Evolutionary conservation across 2,329 filamentous ascomycete genomes (phyloP).

Genomic region (Emmonsia crescens): DNA sequence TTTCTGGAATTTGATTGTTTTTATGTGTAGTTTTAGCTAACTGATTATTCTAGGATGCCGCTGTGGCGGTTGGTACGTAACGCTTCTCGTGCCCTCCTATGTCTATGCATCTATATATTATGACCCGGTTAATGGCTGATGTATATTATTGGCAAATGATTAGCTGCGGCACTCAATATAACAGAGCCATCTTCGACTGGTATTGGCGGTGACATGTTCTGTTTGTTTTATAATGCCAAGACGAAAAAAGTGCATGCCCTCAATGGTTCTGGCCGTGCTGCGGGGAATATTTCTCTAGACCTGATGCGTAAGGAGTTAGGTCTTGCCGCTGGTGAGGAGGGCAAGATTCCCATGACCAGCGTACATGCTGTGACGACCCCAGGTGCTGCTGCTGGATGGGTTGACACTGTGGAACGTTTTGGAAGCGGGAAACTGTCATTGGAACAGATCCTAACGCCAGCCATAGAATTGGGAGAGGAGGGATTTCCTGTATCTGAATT

Average conservation of each 20-base stretch:
- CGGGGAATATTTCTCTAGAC: slow-evolving; percentile 57
- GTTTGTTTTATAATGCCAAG: slow-evolving; percentile 78
- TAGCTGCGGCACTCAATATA: slow-evolving; percentile 82
- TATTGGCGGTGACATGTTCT: slow-evolving; percentile 96
- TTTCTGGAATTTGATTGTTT: background rate
- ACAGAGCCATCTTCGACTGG: slow-evolving; percentile 89
- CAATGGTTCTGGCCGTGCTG: slow-evolving; percentile 86
- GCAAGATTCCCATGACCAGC: slow-evolving; percentile 61
- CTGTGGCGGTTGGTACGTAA: slow-evolving; percentile 67
- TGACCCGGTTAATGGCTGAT: background rate
- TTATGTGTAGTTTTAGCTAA: background rate
- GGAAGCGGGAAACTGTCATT: slow-evolving; percentile 75
- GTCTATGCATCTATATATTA: background rate
- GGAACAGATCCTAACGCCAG: slow-evolving; percentile 68
- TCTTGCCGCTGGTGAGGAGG: slow-evolving; percentile 45
- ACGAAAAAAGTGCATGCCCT: slow-evolving; percentile 72
- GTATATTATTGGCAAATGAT: background rate
- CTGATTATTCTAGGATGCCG: slow-evolving; percentile 61
- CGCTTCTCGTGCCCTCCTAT: background rate
- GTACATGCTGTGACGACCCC: slow-evolving; percentile 78
- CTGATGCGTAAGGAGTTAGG: slow-evolving; percentile 59
- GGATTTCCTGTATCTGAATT: slow-evolving; percentile 85
- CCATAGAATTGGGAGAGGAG: slow-evolving; percentile 73
- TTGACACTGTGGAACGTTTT: slow-evolving; percentile 76
- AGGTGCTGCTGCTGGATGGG: slow-evolving; percentile 87